Evolutionary conservation across 148 eudicot genomes (phyloP), one percentile per base, ranked within the genome.

Genomic region (Vaccinium darrowii): DNA sequence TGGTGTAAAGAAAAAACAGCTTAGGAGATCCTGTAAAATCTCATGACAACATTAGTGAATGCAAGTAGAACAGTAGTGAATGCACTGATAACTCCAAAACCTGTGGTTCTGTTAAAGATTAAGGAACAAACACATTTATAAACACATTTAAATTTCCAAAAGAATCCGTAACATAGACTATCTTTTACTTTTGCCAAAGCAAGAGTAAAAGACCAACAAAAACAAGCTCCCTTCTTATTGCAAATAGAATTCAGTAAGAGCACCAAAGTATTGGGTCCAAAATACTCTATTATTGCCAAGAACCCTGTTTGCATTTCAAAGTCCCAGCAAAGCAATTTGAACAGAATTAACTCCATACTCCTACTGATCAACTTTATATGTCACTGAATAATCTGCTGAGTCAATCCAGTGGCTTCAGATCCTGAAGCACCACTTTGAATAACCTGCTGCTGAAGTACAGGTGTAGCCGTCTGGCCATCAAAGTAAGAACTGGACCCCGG

Each of bases 301-400:
- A 62, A 27, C 76, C 62, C 39, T 81, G 75, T 23, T 63, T 78
- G 65, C 62, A 65, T 51, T 16, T 63, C 58, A 78, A 84, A 84
- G 43, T 50, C 76, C 58, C 25, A 6, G 49, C 69, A 65, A 65
- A 23, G 47, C 18, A 62, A 33, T 63, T 16, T 43, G 81, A 77
- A 14, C 25, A 76, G 18, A 77, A 54, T 36, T 43, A 25, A 51
- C 54, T 84, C 72, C 72, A 81, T 12, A 76, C 49, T 75, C 80
- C 36, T 11, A 71, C 19, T 33, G 54, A 33, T 51, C 15, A 47
- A 25, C 63, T 54, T 82, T 49, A 54, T 12, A 43, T 21, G 49
- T 67, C 60, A 82, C 84, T 21, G 63, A 36, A 75, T 25, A 74
- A 56, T 53, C 52, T 52, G 49, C 50, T 56, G 36, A 58, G 60